Base-by-base conservation (phyloP, 768 basidiomycete species). In the Pisolithus orientalis region DNA sequence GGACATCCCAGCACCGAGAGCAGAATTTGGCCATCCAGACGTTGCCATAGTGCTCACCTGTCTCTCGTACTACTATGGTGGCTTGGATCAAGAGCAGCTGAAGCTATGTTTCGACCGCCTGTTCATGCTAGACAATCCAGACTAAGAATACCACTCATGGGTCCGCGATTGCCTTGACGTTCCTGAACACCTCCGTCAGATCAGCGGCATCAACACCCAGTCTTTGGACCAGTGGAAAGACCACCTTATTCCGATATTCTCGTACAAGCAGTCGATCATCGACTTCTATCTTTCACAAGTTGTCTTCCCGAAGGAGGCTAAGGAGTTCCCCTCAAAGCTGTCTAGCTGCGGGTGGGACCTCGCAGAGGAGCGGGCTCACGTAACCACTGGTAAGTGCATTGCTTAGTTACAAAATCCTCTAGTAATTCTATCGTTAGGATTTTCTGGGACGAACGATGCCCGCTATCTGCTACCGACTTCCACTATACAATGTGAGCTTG, bases 21-120 rank as follows among this genome's bases (percentile, higher is more conserved):
- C 71, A 17, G 73, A 74, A 24, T 72, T 72, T 39, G 70, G 68
- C 2, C 71, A 74, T 45, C 73, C 73, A 0, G 71, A 72, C 21
- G 51, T 72, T 10, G 61, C 62, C 6, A 60, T 74, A 44, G 51
- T 59, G 13, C 63, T 72, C 24, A 74, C 73, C 0, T 73, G 66
- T 11, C 58, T 74, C 17, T 67, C 61, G 0, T 72, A 72, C 44
- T 72, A 72, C 37, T 70, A 74, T 25, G 59, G 59, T 0, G 73
- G 71, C 14, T 62, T 72, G 6, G 56, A 47, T 0, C 53, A 61
- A 17, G 51, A 57, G 5, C 67, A 74, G 14, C n/a, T 73, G 7
- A 57, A 37, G 6, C 5, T 37, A 5, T 67, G 58, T 13, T 73
- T 72, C 34, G 62, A 70, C 40, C 48, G 61, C 0, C 43, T 72